Conservation (phyloP, 495 filamentous ascomycete species). For the Penicillium silybi region DNA sequence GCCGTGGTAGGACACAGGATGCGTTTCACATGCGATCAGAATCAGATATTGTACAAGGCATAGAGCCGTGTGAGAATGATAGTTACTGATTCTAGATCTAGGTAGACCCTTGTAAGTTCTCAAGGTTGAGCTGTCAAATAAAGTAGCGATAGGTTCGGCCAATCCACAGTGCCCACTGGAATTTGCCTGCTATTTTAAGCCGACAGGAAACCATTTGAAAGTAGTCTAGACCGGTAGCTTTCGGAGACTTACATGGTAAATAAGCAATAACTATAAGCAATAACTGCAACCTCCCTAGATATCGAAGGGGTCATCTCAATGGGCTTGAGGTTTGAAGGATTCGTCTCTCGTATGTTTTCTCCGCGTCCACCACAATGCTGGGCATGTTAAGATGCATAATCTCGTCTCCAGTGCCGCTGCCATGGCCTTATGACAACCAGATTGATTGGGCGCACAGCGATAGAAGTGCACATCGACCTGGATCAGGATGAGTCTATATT, state of each 20-base stretch:
- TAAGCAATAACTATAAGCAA: too few species aligned
- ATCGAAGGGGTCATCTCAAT: background rate
- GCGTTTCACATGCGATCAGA: background rate
- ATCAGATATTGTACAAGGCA: background rate
- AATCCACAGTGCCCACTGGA: background rate
- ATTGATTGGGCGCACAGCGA: background rate
- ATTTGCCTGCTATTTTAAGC: background rate
- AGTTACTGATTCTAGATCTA: background rate
- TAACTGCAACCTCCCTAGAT: background rate
- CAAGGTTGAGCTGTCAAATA: background rate
- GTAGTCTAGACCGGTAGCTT: background rate
- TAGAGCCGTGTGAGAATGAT: background rate
- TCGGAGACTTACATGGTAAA: background rate
- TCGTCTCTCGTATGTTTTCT: too few species aligned
- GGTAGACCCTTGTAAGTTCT: background rate
- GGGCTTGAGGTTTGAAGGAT: background rate
- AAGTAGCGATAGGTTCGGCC: background rate
- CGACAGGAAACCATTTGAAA: background rate
- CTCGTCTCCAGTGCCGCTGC: background rate
- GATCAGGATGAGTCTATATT: background rate
- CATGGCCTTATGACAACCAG: background rate
- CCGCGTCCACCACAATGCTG: too few species aligned
- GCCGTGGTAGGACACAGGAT: background rate
- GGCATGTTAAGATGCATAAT: background rate
- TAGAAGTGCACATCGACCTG: conserved; percentile 3